Base-by-base conservation (phyloP, 345 rosid species). In the Bruguiera sexangula region DNA sequence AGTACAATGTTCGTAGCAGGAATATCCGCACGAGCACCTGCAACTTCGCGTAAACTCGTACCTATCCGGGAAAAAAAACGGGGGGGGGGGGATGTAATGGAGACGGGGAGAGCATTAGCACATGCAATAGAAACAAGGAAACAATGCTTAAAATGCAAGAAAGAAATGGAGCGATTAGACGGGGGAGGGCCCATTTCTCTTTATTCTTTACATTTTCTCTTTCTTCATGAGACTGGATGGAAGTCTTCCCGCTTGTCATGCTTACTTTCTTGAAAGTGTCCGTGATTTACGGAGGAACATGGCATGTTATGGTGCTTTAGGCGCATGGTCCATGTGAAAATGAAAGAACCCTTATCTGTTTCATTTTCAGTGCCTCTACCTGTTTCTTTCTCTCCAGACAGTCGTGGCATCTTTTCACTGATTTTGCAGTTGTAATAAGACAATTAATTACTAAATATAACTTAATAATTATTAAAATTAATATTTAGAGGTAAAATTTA, bases 161-260 rank as follows among this genome's bases (percentile, higher is more conserved):
- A 39, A 39, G 4, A 39, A 39, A 39, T 1, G 16, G 2, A 10
- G 13, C 15, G 48, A 39, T 39, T 2, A 10, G 48, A 10, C 6
- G 39, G 39, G 39, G 6, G 64, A 26, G 16, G 11, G 21, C 29
- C 29, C 29, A 27, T 48, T 32, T 53, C 3, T 60, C 54, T 55
- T 19, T n/a, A 19, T 46, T 3, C 29, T 34, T 43, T 21, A 0
- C 18, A 21, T 61, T 26, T 22, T 20, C 8, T 72, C 43, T 5
- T 6, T 11, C 4, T 3, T 43, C 19, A 0, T 43, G 50, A 18
- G 0, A 13, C 13, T 43, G 50, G 6, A 60, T 60, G 10, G 32
- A 18, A 60, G 39, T 75, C 72, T 74, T 57, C 52, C 55, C 56
- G 74, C 10, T 66, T 65, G 22, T 67, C 80, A 69, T 72, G 70